Base-by-base conservation (phyloP, 2,329 filamentous ascomycete genomes). In the Ascochyta viciae-villosae region DNA sequence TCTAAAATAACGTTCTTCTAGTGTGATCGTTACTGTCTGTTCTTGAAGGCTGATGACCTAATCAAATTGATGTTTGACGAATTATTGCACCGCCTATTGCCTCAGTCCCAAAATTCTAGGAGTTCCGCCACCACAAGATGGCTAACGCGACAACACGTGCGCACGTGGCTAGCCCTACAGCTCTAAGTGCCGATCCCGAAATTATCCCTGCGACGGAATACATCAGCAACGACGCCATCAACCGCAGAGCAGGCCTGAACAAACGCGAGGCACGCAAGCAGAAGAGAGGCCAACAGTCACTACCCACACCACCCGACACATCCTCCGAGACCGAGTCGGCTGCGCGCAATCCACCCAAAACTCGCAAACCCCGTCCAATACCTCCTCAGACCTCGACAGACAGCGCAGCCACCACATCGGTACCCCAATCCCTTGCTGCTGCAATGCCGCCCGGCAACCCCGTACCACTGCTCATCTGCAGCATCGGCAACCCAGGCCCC, bases 401-500 rank as follows among this genome's bases (percentile, higher is more conserved):
- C 41, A 2, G 26, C 16, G 1, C 42, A 40, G 10, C 40, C 38
- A 33, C 34, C 44, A 8, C 13, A 39, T 26, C 46, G 45, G 52
- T 50, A 31, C 48, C 53, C 10, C 42, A 38, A 33, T 39, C 35
- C 27, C 43, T 35, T 9, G n/a, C 41, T 40, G 59, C 58, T 56
- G 49, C 57, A 38, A 72, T 73, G 66, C 63, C 71, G 6, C 60
- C 67, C 31, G 62, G 64, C 27, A 67, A 55, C 50, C 64, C 68
- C 16, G 64, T 75, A 47, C 77, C 80, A 35, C 86, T 96, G 65
- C 85, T 98, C 53, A 82, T 98, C 67, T 85, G 92, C 78, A 95
- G 91, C 60, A 84, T 99, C 60, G 95, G 95, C 64, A 98, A 98
- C 67, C 92, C 90, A 6, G 66, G 67, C 53, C 80, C 86, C 2